phyloP scores from a whole-genome alignment of 202 grass and related monocot species.

The Elaeis oleifera region DNA sequence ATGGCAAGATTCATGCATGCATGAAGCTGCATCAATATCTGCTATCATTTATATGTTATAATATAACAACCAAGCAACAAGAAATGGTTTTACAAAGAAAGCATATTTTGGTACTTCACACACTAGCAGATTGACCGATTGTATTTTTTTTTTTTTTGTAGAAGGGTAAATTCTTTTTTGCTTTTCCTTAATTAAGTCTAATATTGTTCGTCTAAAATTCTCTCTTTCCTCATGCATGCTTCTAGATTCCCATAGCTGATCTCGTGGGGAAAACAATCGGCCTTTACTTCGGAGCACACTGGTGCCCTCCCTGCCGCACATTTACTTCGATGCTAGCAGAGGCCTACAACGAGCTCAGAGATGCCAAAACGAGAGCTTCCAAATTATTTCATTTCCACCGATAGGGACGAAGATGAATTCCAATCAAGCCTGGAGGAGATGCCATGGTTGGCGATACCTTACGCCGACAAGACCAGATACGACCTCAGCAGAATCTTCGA shows the following conservation, averaged over 20 bases:
- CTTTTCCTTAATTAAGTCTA: neutral
- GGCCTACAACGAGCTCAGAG: conserved; percentile 30
- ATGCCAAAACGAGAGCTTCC: conserved; percentile 21
- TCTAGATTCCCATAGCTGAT: conserved; percentile 28
- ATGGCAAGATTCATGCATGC: too few species aligned
- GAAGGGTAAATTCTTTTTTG: neutral
- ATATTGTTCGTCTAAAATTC: neutral
- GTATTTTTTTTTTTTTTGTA: too few species aligned
- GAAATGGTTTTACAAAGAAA: too few species aligned
- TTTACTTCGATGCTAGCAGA: conserved; percentile 35
- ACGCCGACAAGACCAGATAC: conserved; percentile 23
- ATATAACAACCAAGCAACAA: too few species aligned
- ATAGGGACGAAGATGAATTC: conserved; percentile 38
- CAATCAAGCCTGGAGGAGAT: conserved; percentile 23
- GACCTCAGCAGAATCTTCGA: conserved; percentile 34
- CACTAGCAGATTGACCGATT: too few species aligned
- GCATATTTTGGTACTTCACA: too few species aligned
- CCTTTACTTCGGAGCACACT: conserved; percentile 45
- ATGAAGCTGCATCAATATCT: too few species aligned
- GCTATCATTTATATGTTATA: too few species aligned
- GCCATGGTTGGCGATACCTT: conserved; percentile 50
- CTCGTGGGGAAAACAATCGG: conserved; percentile 36
- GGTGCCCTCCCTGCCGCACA: conserved; percentile 37
- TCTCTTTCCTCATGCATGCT: neutral
- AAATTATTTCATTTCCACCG: conserved; percentile 46